Evolutionary conservation across 805 yeast species (phyloP).

Genomic region (Yarrowia yakushimensis): DNA sequence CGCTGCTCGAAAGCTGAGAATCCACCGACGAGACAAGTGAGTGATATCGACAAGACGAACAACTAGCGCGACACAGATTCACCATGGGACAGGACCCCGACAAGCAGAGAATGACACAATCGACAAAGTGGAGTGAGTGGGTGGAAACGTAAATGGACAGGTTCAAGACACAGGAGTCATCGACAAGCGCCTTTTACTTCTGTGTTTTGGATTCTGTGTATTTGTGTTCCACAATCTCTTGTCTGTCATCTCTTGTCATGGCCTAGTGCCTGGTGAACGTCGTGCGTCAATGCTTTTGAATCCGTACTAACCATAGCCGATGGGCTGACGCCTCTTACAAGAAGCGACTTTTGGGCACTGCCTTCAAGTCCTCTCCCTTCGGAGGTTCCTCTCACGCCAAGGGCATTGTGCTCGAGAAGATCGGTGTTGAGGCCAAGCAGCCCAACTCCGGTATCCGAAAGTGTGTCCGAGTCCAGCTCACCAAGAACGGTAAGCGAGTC

Average conservation of each 20-base stretch:
- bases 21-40: slow-evolving; percentile 96
- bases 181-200: not conserved
- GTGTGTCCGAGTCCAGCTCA: slow-evolving; percentile 99
- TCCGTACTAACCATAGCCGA: slow-evolving; percentile 53
- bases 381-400: slow-evolving; percentile 99
- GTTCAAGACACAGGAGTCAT: not conserved
- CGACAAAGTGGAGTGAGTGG: not conserved
- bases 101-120: not conserved
- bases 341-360: slow-evolving; percentile 98
- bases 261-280: not conserved
- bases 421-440: slow-evolving; percentile 99
- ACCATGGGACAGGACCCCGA: not conserved
- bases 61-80: not conserved
- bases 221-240: not conserved
- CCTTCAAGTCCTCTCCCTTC: slow-evolving; percentile 99
- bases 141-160: not conserved
- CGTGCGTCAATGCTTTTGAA: not conserved
- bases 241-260: not conserved
- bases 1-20: slow-evolving; percentile 99
- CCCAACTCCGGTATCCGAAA: slow-evolving; percentile 99
- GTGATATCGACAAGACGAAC: slow-evolving; percentile 32
- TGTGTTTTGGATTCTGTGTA: not conserved
- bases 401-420: slow-evolving; percentile 99
- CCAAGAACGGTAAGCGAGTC: slow-evolving; percentile 99
- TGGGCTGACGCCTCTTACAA: slow-evolving; percentile 99